Base-by-base conservation (phyloP, 2,329 filamentous ascomycete species). In the Hypoxylon sp. region DNA sequence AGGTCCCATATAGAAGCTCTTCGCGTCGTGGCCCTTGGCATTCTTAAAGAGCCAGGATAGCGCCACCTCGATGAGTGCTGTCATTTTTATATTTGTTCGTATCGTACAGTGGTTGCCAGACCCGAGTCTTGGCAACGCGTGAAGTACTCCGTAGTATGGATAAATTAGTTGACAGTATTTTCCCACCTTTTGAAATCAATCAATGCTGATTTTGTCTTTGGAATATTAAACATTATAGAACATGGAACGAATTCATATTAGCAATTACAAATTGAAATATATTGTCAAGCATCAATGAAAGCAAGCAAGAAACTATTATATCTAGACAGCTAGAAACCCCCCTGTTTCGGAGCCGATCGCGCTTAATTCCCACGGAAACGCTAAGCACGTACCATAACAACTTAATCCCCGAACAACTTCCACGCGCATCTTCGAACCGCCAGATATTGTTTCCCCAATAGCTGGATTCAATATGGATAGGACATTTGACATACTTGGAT, bases 31-130 rank as follows among this genome's bases (percentile, higher is more conserved):
- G 38, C 77, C 79, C 55, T 75, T 80, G 61, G 74, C 75, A 63
- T 74, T 78, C 63, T 75, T 75, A 63, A 83, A 78, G n/a, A 82
- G 73, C 79, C 80, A 82, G n/a, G 79, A 76, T 23, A 79, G 71
- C 0, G 73, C 65, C 6, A 78, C 71, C 68, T 83, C 81, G 48
- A 82, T 28, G 25, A 77, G 59, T 17, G 71, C 60, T 25, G 53
- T 59, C 67, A 70, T 72, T 56, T 58, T 66, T 49, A 9, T 30
- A 7, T 32, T 41, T 49, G 10, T 32, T 49, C 38, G 19, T 49
- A 28, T 41, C 60, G 30, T 28, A 56, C n/a, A 21, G 28, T 21
- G 25, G 46, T 46, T 30, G 34, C 21, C 32, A 14, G 17, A 13
- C 34, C 38, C n/a, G 14, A 21, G 11, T 11, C 11, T 30, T 17